Percentiles rank a stretch among this genome's conserved stretches.
Evolutionary conservation across 352 stramenopile species (phyloP).

Genomic region (Globisporangium recalcitrans): DNA sequence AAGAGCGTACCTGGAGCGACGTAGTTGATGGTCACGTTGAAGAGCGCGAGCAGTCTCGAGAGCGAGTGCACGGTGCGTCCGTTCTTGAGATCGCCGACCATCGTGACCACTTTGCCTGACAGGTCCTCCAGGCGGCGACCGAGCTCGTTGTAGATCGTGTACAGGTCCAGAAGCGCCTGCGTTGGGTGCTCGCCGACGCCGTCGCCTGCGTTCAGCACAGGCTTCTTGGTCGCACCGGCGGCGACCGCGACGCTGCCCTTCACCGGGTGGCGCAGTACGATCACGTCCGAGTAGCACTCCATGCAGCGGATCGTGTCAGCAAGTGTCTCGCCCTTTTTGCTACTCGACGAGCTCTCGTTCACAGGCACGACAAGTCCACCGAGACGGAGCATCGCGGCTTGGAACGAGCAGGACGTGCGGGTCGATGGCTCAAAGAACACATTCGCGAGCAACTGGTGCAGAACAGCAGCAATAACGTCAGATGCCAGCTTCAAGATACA

Average conservation of each 20-base stretch:
- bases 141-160: constrained; percentile 93
- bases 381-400: constrained; percentile 95
- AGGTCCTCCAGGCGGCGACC: constrained; percentile 48
- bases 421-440: constrained; percentile 99
- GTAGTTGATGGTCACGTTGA: constrained; percentile 89
- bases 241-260: constrained; percentile 83
- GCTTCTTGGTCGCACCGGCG: constrained; percentile 80
- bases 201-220: constrained; percentile 94
- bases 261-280: constrained; percentile 93
- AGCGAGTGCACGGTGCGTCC: constrained; percentile 98
- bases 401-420: constrained; percentile 97
- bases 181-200: constrained; percentile 98
- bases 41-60: constrained; percentile 92
- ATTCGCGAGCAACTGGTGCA: constrained; percentile 86
- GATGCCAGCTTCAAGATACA: not conserved
- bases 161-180: constrained; percentile 98
- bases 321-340: constrained; percentile 98
- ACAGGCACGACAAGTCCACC: constrained; percentile 94
- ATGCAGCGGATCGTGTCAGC: constrained; percentile 96
- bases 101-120: constrained; percentile 89
- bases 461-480: not conserved
- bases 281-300: constrained; percentile 94
- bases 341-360: constrained; percentile 91
- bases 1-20: constrained; percentile 62
- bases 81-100: constrained; percentile 99